Evolutionary conservation across 306 rosid species (phyloP), one percentile per base, ranked within the genome.

Genomic region (Trifolium pratense): DNA sequence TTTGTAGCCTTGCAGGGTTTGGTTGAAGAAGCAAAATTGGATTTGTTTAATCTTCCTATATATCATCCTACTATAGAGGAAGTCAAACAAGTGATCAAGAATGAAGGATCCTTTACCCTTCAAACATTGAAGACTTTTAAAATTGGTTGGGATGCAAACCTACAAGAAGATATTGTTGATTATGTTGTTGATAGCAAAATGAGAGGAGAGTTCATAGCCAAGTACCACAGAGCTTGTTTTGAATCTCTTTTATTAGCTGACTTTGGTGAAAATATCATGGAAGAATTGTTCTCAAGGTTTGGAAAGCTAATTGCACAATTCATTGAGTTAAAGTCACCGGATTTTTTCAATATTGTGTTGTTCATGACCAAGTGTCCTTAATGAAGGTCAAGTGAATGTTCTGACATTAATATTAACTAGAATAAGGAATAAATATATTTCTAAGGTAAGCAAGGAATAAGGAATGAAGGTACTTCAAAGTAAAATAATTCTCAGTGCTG

Each of bases 161-260:
- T 75, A 6, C 48, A 82, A 8, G 80, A 79, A 16, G 69, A 58
- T 13, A 14, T 42, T 0, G 42, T 20, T 31, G 60, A 17, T 43
- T 21, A 6, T 66, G 6, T 45, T 39, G 2, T 75, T 73, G 74
- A 68, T 75, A 62, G 66, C 16, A 48, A 74, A 7, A 66, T 34
- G 67, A 61, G 68, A 62, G 68, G 68, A 17, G 68, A 36, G 5
- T 36, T 62, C 68, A 62, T 62, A 4, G 80, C 89, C 10, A 78
- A 75, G 23, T 78, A 15, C 45, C 42, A 63, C 0, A 78, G 86
- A 53, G 88, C 88, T 0, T 65, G 58, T 59, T 49, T 18, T 7
- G 94, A 89, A 59, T 82, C 94, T 6, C 65, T 84, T 48, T 72
- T 86, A 6, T 36, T 32, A 2, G 26, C 9, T 1, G 79, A 71